Conservation (phyloP, 495 filamentous ascomycete genomes). For the Aspergillus egyptiacus region DNA sequence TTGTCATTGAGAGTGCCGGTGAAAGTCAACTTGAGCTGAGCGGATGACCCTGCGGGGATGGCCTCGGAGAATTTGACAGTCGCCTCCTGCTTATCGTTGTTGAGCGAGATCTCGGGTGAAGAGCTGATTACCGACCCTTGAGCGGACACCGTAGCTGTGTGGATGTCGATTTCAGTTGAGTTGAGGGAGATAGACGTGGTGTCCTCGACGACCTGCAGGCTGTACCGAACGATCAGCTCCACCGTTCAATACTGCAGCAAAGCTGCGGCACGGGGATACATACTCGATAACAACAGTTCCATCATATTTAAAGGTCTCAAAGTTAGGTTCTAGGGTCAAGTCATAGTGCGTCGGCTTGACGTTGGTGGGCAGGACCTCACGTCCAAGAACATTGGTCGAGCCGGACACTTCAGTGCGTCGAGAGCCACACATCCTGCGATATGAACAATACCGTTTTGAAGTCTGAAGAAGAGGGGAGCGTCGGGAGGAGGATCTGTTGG, state of each 20-base stretch:
- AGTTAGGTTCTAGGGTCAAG: conserved; percentile 60
- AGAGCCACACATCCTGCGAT: conserved; percentile 46
- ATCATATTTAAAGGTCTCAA: conserved; percentile 57
- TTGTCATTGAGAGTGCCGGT: conserved; percentile 59
- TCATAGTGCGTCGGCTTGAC: conserved; percentile 63
- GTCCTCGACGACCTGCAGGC: conserved; percentile 78
- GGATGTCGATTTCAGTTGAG: conserved; percentile 77
- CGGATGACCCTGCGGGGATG: conserved; percentile 52
- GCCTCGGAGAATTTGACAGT: conserved; percentile 54
- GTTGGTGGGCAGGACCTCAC: conserved; percentile 62
- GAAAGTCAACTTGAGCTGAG: conserved; percentile 55
- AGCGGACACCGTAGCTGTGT: conserved; percentile 58
- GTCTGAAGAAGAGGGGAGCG: conserved; percentile 31
- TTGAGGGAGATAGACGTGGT: conserved; percentile 84
- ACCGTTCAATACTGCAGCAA: not conserved
- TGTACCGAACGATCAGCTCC: conserved; percentile 18
- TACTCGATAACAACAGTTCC: conserved; percentile 62
- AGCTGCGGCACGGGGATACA: conserved; percentile 14
- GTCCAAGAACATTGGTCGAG: conserved; percentile 48
- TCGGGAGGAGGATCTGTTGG: conserved; percentile 14
- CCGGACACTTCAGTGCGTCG: conserved; percentile 37
- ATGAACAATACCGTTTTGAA: conserved; percentile 44
- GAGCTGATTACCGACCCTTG: conserved; percentile 45
- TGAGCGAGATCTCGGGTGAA: conserved; percentile 46
- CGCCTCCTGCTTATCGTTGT: conserved; percentile 55